Conservation (phyloP, 2,329 filamentous ascomycete genomes). For the Penicillium hesseltinei region DNA sequence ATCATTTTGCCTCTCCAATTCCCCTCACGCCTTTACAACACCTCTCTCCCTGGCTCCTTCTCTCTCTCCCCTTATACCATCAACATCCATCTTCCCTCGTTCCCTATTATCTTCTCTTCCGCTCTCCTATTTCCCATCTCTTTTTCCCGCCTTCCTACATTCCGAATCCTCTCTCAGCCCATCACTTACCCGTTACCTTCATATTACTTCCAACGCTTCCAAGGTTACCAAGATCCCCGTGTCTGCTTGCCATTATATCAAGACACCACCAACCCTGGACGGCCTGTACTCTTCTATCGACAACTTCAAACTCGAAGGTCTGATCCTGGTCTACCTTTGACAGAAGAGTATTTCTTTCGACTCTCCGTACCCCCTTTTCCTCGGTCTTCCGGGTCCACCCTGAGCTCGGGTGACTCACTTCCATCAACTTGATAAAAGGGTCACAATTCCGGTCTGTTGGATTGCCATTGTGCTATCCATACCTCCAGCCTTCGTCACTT, state of each 20-base stretch:
- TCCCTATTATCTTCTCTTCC: conserved; percentile 11
- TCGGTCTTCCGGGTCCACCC: conserved; percentile 4
- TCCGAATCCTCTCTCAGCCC: conserved; percentile 7
- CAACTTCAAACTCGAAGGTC: conserved; percentile 10
- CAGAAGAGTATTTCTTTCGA: conserved; percentile 8
- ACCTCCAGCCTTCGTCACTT: conserved; percentile 3
- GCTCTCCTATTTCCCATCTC: conserved; percentile 9
- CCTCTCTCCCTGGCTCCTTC: conserved; percentile 20
- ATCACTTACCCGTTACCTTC: conserved; percentile 6
- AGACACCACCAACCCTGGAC: conserved; percentile 11
- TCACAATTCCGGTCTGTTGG: background rate
- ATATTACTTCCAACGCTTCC: conserved; percentile 4
- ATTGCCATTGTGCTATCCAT: background rate
- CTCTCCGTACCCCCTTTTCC: conserved; percentile 5
- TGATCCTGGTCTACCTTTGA: background rate
- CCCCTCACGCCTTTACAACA: conserved; percentile 16
- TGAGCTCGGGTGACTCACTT: conserved; percentile 13
- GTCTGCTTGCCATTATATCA: conserved; percentile 8
- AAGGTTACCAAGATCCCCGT: conserved; percentile 7
- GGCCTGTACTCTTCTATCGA: conserved; percentile 17
- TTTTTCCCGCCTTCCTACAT: conserved; percentile 10
- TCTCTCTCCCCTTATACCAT: conserved; percentile 16
- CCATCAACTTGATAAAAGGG: conserved; percentile 3
- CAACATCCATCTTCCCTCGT: conserved; percentile 20
- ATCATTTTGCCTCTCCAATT: conserved; percentile 18